Conservation (phyloP, 371 early-diverging fungal species). For the Mucor circinelloides region DNA sequence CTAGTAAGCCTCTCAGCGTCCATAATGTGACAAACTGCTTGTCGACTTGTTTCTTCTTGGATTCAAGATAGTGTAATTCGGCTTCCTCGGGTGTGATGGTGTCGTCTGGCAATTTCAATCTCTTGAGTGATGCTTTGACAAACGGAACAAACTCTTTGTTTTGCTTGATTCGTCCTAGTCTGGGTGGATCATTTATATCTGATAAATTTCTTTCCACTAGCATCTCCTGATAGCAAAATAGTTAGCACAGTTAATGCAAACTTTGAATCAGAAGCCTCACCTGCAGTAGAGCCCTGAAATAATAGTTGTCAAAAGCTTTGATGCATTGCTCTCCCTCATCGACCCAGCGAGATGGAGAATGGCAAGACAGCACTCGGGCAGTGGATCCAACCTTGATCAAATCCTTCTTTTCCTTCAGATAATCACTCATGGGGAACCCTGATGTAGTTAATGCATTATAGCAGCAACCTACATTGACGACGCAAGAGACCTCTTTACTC, state of each 20-base stretch:
- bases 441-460: constrained; percentile 73
- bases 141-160: constrained; percentile 51
- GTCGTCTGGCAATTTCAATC: constrained; percentile 47
- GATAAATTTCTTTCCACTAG: constrained; percentile 60
- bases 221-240: constrained; percentile 29
- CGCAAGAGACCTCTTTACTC: constrained; percentile 58
- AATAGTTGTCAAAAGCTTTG: constrained; percentile 72
- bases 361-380: constrained; percentile 83
- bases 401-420: constrained; percentile 29
- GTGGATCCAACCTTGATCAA: constrained; percentile 60
- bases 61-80: constrained; percentile 37
- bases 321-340: constrained; percentile 54
- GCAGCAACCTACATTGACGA: constrained; percentile 88
- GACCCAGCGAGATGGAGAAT: constrained; percentile 81
- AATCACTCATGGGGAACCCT: constrained; percentile 70
- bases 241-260: neutral
- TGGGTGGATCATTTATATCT: constrained; percentile 51
- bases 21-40: constrained; percentile 76
- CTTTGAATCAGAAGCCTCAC: constrained; percentile 9
- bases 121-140: constrained; percentile 39
- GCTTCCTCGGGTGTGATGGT: constrained; percentile 50
- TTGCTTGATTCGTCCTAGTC: constrained; percentile 64
- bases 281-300: constrained; percentile 74
- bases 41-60: constrained; percentile 37
- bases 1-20: constrained; percentile 77